These are phyloP conservation scores for Ophiostoma quercus DNA, from an alignment of 2,329 filamentous ascomycete genomes.

Conservation along the genomic window DNA sequence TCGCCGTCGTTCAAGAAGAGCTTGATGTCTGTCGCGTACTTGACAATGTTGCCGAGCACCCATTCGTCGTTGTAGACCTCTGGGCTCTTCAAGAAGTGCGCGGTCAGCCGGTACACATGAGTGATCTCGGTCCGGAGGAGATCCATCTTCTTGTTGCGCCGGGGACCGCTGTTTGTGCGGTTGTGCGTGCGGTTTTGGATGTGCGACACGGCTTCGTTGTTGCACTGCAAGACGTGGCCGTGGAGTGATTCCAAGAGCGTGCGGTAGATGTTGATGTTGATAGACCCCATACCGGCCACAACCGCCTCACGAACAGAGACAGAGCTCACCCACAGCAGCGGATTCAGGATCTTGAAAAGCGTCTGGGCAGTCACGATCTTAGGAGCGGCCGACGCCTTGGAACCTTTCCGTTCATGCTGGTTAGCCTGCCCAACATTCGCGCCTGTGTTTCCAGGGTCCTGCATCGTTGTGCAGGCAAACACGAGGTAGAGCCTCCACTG, in stretches of 20 bases:
- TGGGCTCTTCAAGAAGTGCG: conserved; percentile 74
- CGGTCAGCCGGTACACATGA: conserved; percentile 90
- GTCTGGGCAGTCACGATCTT: conserved; percentile 84
- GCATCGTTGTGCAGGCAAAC: conserved; percentile 92
- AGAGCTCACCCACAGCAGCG: conserved; percentile 74
- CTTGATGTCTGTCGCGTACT: conserved; percentile 86
- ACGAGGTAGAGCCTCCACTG: conserved; percentile 98
- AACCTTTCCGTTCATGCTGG: conserved; percentile 77
- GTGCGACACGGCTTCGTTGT: conserved; percentile 78
- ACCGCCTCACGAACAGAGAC: conserved; percentile 82
- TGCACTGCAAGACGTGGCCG: conserved; percentile 77
- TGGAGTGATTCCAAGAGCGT: conserved; percentile 86
- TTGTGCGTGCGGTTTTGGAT: conserved; percentile 87
- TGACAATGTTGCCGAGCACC: conserved; percentile 81
- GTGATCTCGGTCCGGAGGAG: conserved; percentile 88
- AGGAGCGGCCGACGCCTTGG: conserved; percentile 60
- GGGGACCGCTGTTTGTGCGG: conserved; percentile 74
- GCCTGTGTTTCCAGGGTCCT: conserved; percentile 67
- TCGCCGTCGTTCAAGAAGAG: conserved; percentile 92
- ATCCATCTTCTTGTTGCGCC: conserved; percentile 78
- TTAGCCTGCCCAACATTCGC: conserved; percentile 51
- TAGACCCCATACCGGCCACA: conserved; percentile 85
- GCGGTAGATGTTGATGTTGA: conserved; percentile 89
- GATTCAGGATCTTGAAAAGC: conserved; percentile 87
- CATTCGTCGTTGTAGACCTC: conserved; percentile 82